phyloP scores from a whole-genome alignment of 148 eudicot species.

The Pouteria glomerata region DNA sequence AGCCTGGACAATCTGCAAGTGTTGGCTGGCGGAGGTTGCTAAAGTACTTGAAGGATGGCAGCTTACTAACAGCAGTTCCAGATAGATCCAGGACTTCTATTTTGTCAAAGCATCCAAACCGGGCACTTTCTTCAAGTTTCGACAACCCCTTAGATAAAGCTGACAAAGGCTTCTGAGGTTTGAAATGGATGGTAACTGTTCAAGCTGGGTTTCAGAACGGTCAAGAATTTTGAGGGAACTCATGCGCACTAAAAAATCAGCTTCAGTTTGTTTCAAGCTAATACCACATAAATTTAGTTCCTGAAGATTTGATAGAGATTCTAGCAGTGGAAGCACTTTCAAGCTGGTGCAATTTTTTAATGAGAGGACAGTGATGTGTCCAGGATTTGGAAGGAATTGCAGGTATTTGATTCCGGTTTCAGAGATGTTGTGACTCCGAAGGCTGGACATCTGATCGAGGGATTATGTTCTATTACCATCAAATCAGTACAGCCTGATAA shows the following conservation, averaged over 20 bases:
- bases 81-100: slow-evolving; percentile 35
- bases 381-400: slow-evolving; percentile 18
- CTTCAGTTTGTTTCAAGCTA: not conserved
- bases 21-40: slow-evolving; percentile 13
- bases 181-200: slow-evolving; percentile 21
- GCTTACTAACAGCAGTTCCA: slow-evolving; percentile 9
- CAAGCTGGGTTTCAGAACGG: slow-evolving; percentile 21
- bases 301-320: slow-evolving; percentile 18
- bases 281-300: slow-evolving; percentile 27
- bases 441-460: slow-evolving; percentile 27
- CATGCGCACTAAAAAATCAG: slow-evolving; percentile 14
- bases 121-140: slow-evolving; percentile 1
- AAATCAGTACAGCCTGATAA: slow-evolving; percentile 22
- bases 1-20: slow-evolving; percentile 19
- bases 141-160: slow-evolving; percentile 22
- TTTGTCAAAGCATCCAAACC: slow-evolving; percentile 15
- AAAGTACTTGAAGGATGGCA: slow-evolving; percentile 2
- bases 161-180: slow-evolving; percentile 17
- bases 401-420: slow-evolving; percentile 11
- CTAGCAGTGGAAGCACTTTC: slow-evolving; percentile 1
- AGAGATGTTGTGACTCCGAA: slow-evolving; percentile 26
- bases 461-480: slow-evolving; percentile 10
- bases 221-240: slow-evolving; percentile 20
- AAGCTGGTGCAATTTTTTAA: slow-evolving; percentile 16
- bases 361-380: slow-evolving; percentile 18